Evolutionary conservation across 495 filamentous ascomycete species (phyloP).

Genomic region (Neurospora cerealis): DNA sequence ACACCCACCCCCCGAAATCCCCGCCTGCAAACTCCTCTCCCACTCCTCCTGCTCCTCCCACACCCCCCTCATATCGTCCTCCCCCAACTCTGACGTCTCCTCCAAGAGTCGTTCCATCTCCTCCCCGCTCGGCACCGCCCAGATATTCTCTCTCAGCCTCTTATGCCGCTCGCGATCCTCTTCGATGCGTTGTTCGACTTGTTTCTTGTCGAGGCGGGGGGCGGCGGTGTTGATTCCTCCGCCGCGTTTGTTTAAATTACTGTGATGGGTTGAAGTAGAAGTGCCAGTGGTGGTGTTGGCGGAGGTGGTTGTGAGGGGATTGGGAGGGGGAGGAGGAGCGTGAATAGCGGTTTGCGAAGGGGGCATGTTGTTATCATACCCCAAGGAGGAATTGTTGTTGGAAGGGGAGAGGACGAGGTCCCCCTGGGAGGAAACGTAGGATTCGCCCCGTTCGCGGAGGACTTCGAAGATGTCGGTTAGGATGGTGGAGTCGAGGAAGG

Average conservation of each 20-base stretch:
- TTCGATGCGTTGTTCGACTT: constrained; percentile 92
- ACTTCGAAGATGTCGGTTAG: constrained; percentile 71
- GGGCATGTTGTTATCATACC: constrained; percentile 23
- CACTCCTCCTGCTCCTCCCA: constrained; percentile 63
- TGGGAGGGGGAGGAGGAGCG: constrained; percentile 11
- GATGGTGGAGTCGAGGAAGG: constrained; percentile 54
- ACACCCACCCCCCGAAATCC: background rate
- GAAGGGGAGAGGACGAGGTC: constrained; percentile 26
- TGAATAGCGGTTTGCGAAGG: constrained; percentile 13
- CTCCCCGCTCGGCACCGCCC: constrained; percentile 62
- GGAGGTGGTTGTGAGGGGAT: background rate
- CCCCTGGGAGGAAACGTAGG: constrained; percentile 25
- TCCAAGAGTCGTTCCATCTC: constrained; percentile 59
- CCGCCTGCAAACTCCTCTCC: constrained; percentile 5
- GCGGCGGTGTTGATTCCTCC: constrained; percentile 10
- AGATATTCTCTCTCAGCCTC: constrained; percentile 75
- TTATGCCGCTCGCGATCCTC: constrained; percentile 96
- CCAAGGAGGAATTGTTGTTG: background rate
- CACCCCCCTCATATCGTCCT: constrained; percentile 68
- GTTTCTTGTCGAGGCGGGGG: constrained; percentile 59
- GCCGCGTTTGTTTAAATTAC: background rate
- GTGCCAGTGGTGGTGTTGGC: too few species aligned
- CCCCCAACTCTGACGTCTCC: constrained; percentile 67
- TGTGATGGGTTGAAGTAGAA: background rate
- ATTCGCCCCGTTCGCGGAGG: constrained; percentile 60